These are phyloP conservation scores for Rutstroemia sydowiana DNA, from an alignment of 2,329 filamentous ascomycete genomes.

Conservation along the genomic window DNA sequence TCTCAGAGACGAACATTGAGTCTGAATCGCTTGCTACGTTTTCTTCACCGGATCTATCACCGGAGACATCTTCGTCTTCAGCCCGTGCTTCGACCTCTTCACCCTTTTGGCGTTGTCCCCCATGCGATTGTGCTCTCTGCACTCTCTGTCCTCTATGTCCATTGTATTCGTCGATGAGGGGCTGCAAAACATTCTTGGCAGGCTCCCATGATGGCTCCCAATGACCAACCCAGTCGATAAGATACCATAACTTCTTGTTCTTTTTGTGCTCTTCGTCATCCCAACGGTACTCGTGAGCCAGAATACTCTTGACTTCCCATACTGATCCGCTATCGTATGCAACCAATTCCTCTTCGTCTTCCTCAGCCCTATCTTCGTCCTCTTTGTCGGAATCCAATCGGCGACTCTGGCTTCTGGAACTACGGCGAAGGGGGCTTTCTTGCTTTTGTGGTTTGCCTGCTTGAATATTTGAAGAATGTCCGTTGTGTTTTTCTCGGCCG, in stretches of 20 bases:
- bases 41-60: background rate
- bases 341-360: too few relatives aligned
- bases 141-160: too few relatives aligned
- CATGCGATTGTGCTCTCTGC: too few relatives aligned
- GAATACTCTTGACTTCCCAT: conserved; percentile 20
- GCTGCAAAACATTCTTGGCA: conserved; percentile 16
- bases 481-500: too few relatives aligned
- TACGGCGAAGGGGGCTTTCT: too few relatives aligned
- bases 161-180: conserved; percentile 8
- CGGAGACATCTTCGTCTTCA: background rate
- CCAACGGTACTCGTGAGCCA: conserved; percentile 12
- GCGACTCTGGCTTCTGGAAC: too few relatives aligned
- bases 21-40: background rate
- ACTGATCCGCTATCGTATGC: background rate
- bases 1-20: background rate
- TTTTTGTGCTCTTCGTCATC: background rate
- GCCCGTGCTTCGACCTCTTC: background rate
- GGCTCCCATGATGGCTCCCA: conserved; percentile 24
- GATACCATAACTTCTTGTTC: conserved; percentile 15
- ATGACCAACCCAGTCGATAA: conserved; percentile 25
- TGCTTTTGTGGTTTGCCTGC: too few relatives aligned
- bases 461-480: too few relatives aligned
- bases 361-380: too few relatives aligned
- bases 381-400: too few relatives aligned
- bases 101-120: too few relatives aligned